Evolutionary conservation across 2,329 filamentous ascomycete species (phyloP), one percentile per base, ranked within the genome.

Genomic region (Aspergillus texensis): DNA sequence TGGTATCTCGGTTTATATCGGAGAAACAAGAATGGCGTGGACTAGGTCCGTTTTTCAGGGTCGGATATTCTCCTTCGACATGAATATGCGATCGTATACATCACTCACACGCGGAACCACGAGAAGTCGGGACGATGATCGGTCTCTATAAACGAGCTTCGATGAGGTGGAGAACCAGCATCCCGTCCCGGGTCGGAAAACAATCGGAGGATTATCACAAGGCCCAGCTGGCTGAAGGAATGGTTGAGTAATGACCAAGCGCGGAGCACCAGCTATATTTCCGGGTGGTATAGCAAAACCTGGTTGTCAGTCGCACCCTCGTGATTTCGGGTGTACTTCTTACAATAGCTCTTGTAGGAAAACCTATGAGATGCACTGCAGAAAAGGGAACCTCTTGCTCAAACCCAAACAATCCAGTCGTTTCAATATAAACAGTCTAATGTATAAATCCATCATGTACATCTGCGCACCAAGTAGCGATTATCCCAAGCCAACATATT

Each of bases 401-500:
- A 34, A 32, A 6, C 48, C 28, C 19, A 34, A 34, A 34, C 16
- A 52, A 11, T 21, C 28, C 19, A 52, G 4, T 6, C 48, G 11
- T 52, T 52, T 32, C 19, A 11, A 32, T 52, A 32, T n/a, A 21
- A 52, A 48, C 45, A 48, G 19, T 32, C 48, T 52, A 52, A 52
- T 11, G 19, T 32, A 21, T 32, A 21, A 32, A n/a, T 30, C 48
- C 26, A 52, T 21, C 32, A 55, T 24, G 24, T 55, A 24, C 52
- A 55, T 26, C 21, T 9, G 26, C 34, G 24, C 52, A 39, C 14
- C 14, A 55, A 24, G 52, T 55, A 36, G n/a, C n/a, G 6, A 41
- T 24, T 55, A 26, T 55, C n/a, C 52, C 32, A 55, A 26, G 39
- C 11, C 52, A 30, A 52, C n/a, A 41, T 54, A 53, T 62, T 53